A percentile compares a stretch with the other conserved stretches of the same genome.
phyloP scores from a whole-genome alignment of 192 early-diverging fungal species.

The Entomortierella beljakovae region DNA sequence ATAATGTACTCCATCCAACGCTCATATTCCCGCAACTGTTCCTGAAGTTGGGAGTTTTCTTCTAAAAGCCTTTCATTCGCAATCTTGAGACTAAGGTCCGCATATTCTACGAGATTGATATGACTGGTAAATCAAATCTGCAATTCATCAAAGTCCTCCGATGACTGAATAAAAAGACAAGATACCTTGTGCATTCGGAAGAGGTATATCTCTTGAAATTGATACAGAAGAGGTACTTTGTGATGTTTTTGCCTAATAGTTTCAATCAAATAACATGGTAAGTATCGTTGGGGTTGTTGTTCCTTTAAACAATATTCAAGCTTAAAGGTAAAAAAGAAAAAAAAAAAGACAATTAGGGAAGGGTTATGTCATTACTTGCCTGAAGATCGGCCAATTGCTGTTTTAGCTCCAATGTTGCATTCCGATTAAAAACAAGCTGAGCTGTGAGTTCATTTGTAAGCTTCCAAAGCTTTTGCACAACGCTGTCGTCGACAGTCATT shows the following conservation, averaged over 20 bases:
- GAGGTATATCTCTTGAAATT: conserved; percentile 4
- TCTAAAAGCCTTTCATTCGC: conserved; percentile 42
- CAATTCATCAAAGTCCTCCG: neutral
- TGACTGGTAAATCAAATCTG: neutral
- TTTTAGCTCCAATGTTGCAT: conserved; percentile 47
- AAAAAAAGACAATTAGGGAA: neutral
- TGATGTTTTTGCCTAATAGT: conserved; percentile 33
- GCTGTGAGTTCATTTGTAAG: conserved; percentile 59
- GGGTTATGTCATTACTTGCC: conserved; percentile 15
- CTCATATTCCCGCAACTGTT: conserved; percentile 45
- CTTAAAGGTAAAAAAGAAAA: neutral
- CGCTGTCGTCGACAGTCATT: conserved; percentile 57
- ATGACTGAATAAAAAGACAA: neutral
- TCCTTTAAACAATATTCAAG: no score
- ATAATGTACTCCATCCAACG: conserved; percentile 52
- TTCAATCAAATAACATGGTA: neutral
- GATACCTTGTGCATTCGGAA: conserved; percentile 4
- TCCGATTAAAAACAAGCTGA: conserved; percentile 57
- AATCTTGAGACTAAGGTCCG: conserved; percentile 44
- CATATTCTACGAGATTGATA: conserved; percentile 22
- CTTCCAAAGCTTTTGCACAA: conserved; percentile 59
- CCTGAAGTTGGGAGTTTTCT: conserved; percentile 49
- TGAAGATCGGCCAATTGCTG: conserved; percentile 56
- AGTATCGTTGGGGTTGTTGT: no score
- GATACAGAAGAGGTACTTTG: conserved; percentile 2